Conservation (phyloP, 768 basidiomycete genomes). For the Solioccasus polychromus region DNA sequence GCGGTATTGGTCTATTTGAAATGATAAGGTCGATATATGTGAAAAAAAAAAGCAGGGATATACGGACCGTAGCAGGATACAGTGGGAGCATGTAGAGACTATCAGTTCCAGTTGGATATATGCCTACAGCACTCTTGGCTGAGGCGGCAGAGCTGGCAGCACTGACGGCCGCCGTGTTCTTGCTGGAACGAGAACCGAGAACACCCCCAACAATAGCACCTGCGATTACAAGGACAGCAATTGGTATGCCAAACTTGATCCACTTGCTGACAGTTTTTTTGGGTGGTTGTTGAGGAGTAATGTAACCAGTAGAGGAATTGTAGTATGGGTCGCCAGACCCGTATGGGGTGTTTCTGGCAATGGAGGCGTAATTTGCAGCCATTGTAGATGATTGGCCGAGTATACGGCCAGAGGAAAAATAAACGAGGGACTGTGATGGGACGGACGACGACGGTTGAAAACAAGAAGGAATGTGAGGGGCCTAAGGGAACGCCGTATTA, state of each 20-base stretch:
- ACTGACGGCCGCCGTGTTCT: constrained; percentile 32
- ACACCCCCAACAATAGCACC: constrained; percentile 79
- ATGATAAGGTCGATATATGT: background rate
- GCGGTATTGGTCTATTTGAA: constrained; percentile 66
- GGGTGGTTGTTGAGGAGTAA: constrained; percentile 44
- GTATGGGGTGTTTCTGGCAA: constrained; percentile 41
- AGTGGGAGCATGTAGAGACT: constrained; percentile 77
- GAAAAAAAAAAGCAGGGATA: background rate
- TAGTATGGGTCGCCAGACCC: constrained; percentile 69
- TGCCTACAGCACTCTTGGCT: constrained; percentile 57
- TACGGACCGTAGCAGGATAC: constrained; percentile 84
- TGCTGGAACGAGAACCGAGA: constrained; percentile 59
- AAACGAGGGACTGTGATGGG: constrained; percentile 23
- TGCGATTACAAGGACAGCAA: constrained; percentile 58
- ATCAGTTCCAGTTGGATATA: constrained; percentile 77
- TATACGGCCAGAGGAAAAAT: constrained; percentile 7
- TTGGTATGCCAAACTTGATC: constrained; percentile 73
- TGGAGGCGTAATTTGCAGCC: constrained; percentile 39
- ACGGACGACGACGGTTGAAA: constrained; percentile 7
- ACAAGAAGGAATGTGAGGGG: background rate
- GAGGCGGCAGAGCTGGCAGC: constrained; percentile 53
- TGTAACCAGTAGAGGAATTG: constrained; percentile 66
- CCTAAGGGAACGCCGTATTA: background rate
- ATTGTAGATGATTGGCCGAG: constrained; percentile 28
- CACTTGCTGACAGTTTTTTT: constrained; percentile 64